phyloP scores from a whole-genome alignment of 805 yeast species.

The Debaryomyces maramus region DNA sequence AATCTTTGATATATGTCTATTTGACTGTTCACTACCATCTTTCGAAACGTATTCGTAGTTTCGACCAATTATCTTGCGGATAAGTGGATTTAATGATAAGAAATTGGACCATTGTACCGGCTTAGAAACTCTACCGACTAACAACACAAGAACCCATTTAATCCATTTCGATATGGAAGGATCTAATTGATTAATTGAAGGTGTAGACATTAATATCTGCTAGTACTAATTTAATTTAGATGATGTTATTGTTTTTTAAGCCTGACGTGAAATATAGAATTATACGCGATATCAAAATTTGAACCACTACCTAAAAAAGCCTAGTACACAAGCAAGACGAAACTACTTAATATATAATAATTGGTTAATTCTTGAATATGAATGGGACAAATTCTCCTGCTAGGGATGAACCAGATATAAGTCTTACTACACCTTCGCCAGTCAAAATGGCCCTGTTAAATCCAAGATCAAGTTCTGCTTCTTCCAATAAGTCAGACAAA shows the following conservation, averaged over 20 bases:
- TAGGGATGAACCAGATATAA: slow-evolving; percentile 1
- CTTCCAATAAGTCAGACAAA: slow-evolving; percentile 7
- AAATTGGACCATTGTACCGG: slow-evolving; percentile 31
- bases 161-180: slow-evolving; percentile 22
- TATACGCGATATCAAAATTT: no score
- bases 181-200: background rate
- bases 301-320: no score
- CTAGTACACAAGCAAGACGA: no score
- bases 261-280: no score
- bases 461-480: slow-evolving; percentile 7
- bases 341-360: no score
- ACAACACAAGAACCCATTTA: slow-evolving; percentile 27
- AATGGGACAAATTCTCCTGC: background rate
- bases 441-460: slow-evolving; percentile 3
- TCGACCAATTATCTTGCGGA: slow-evolving; percentile 14
- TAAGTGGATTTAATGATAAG: slow-evolving; percentile 31
- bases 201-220: background rate
- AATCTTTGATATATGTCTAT: slow-evolving; percentile 8
- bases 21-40: background rate
- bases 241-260: no score
- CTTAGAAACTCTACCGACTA: slow-evolving; percentile 23
- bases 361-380: slow-evolving; percentile 1
- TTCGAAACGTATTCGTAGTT: background rate
- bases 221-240: background rate
- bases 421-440: slow-evolving; percentile 9